phyloP scores from a whole-genome alignment of 2,329 filamentous ascomycete species.

The Ophiostoma tasmaniense region DNA sequence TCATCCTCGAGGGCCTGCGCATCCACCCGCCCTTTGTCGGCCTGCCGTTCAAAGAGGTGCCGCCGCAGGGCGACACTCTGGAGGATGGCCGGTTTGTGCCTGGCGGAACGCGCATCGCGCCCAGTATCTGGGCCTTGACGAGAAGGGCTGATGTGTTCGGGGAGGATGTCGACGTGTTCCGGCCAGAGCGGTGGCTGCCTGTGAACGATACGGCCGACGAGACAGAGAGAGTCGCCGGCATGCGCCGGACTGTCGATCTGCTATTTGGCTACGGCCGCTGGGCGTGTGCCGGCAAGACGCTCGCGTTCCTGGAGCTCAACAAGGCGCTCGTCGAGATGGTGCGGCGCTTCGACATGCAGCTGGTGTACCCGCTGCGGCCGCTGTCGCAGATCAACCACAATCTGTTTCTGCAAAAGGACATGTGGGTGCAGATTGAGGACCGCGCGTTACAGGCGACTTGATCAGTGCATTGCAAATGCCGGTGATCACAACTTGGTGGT shows the following conservation, averaged over 20 bases:
- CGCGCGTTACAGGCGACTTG: too few species aligned
- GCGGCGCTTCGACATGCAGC: conserved; percentile 26
- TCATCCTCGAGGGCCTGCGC: conserved; percentile 41
- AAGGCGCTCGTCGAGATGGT: conserved; percentile 24
- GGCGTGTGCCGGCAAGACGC: conserved; percentile 35
- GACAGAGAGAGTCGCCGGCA: conserved; percentile 16
- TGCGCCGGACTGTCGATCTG: conserved; percentile 28
- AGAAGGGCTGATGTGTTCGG: conserved; percentile 31
- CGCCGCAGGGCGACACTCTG: conserved; percentile 32
- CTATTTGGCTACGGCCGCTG: conserved; percentile 34
- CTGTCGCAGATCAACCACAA: conserved; percentile 23
- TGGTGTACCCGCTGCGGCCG: conserved; percentile 23
- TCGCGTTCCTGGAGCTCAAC: conserved; percentile 36
- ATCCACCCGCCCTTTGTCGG: conserved; percentile 38
- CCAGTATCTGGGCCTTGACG: conserved; percentile 26
- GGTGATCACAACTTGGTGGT: too few species aligned
- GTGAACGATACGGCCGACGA: background rate
- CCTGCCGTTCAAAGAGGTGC: conserved; percentile 24
- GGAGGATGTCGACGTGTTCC: conserved; percentile 33
- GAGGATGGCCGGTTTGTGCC: conserved; percentile 36
- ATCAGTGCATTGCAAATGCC: too few species aligned
- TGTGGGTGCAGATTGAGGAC: conserved; percentile 25
- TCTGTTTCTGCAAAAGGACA: conserved; percentile 26
- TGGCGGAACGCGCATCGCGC: conserved; percentile 35
- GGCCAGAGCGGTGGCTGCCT: conserved; percentile 39